phyloP scores from a whole-genome alignment of 768 basidiomycete genomes.

The Rhizopogon vesiculosus region DNA sequence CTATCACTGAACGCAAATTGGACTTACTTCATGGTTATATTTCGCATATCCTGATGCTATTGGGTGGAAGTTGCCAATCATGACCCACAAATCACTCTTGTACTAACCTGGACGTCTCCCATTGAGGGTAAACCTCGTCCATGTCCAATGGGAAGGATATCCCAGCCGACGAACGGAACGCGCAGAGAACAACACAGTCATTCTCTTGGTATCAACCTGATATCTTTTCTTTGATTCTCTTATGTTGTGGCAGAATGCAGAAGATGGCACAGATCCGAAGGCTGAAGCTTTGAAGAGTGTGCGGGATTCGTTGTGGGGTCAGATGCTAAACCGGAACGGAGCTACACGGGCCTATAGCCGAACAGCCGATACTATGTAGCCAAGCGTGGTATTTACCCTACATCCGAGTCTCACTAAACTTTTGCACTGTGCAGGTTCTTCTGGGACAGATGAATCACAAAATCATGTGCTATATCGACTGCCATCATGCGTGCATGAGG shows the following conservation, averaged over 20 bases:
- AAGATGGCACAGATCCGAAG: no score
- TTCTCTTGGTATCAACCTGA: not conserved
- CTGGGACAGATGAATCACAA: not conserved
- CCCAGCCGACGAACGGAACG: not conserved
- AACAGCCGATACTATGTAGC: not conserved
- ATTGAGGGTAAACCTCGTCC: not conserved
- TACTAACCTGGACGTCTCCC: no score
- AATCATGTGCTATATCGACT: not conserved
- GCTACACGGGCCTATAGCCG: no score
- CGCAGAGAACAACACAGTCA: not conserved
- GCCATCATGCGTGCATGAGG: no score
- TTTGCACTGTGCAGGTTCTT: not conserved
- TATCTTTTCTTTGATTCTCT: not conserved
- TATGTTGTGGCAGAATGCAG: not conserved
- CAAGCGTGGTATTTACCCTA: not conserved
- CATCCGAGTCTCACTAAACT: not conserved
- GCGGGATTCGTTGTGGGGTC: no score
- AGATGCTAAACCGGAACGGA: no score
- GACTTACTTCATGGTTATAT: no score
- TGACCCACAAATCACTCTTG: no score
- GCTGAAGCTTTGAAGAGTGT: no score
- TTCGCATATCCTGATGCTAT: constrained; percentile 8
- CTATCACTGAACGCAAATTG: no score
- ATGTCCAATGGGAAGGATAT: not conserved
- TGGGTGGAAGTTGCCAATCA: no score